Conservation (phyloP, 106 monocot genomes). For the Apostasia ramifera region DNA sequence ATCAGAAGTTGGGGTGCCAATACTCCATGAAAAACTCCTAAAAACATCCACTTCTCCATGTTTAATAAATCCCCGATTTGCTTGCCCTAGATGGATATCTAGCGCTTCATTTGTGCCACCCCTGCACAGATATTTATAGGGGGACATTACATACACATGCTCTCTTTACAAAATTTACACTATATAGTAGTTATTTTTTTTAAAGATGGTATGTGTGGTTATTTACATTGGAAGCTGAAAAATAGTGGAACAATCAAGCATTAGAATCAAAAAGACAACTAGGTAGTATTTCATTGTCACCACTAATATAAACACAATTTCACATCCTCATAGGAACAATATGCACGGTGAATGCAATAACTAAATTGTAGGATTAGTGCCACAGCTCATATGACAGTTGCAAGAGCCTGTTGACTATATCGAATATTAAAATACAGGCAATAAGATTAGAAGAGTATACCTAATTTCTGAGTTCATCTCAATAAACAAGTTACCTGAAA, state of each 20-base stretch:
- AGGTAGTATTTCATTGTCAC: background rate
- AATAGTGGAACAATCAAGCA: too few species aligned
- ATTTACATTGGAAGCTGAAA: too few species aligned
- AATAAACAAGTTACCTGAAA: background rate
- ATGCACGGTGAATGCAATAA: too few species aligned
- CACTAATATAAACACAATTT: background rate
- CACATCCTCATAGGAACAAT: too few species aligned
- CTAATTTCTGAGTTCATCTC: conserved; percentile 12
- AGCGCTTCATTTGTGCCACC: conserved; percentile 13
- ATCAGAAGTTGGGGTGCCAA: conserved; percentile 4
- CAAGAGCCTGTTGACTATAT: background rate
- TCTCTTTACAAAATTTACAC: too few species aligned
- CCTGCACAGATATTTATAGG: conserved; percentile 7
- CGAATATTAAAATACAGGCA: background rate
- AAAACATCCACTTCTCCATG: conserved; percentile 5
- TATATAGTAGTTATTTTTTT: too few species aligned
- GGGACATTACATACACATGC: too few species aligned
- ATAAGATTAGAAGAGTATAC: conserved; percentile 10
- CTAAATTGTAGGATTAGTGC: background rate
- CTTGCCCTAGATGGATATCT: conserved; percentile 14
- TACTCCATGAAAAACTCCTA: conserved; percentile 6
- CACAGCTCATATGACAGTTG: background rate
- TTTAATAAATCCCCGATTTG: background rate
- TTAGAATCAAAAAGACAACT: too few species aligned
- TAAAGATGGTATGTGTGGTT: too few species aligned